These are phyloP conservation scores for Agrostemma githago DNA, from an alignment of 148 eudicot species.

Conservation along the genomic window DNA sequence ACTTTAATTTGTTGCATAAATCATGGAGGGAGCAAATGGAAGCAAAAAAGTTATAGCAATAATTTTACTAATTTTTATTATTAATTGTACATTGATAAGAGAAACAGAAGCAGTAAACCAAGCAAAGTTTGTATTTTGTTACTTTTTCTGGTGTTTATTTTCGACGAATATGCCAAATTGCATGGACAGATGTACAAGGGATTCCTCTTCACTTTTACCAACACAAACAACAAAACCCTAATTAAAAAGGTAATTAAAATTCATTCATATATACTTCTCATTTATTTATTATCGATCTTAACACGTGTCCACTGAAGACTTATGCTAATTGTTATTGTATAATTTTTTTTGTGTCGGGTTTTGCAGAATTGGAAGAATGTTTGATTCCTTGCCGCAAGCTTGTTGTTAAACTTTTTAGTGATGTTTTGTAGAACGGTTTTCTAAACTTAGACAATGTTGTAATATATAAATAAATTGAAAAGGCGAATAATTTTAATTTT, in stretches of 20 bases:
- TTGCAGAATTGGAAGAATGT: not conserved
- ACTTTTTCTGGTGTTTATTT: not conserved
- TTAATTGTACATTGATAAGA: not conserved
- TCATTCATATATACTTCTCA: no score
- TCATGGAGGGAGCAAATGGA: not conserved
- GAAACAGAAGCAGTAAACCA: not conserved
- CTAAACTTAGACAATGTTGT: not conserved
- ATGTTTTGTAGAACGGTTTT: not conserved
- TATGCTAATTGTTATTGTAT: no score
- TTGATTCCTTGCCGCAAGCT: not conserved
- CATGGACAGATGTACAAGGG: not conserved
- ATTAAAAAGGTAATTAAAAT: no score
- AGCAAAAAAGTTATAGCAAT: not conserved
- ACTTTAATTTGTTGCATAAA: not conserved
- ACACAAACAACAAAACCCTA: not conserved
- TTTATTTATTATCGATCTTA: no score
- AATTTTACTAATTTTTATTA: not conserved
- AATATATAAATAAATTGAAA: no score
- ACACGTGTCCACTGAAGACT: no score
- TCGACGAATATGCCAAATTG: not conserved
- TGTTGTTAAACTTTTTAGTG: not conserved
- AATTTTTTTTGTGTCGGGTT: no score
- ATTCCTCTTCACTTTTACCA: not conserved
- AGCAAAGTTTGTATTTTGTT: not conserved
- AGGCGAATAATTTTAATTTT: no score